Evolutionary conservation across 2,329 filamentous ascomycete genomes (phyloP).

Genomic region (Scopulariopsis brevicaulis): DNA sequence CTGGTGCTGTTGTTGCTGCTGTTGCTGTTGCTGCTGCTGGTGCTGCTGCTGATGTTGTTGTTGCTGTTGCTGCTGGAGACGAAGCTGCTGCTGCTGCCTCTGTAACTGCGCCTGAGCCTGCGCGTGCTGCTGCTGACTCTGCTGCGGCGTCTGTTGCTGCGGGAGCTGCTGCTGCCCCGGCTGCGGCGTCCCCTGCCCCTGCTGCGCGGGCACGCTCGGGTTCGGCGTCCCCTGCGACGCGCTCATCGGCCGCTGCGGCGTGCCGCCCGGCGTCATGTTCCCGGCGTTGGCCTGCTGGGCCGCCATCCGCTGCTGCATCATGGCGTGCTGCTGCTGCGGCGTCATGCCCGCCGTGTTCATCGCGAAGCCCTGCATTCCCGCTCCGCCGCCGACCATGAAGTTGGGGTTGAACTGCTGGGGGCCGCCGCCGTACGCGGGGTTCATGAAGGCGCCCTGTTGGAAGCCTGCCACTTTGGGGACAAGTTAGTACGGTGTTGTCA

Average conservation of each 20-base stretch:
- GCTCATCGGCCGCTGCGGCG: constrained; percentile 17
- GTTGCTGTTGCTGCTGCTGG: constrained; percentile 15
- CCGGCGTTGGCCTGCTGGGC: constrained; percentile 10
- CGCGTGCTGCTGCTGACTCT: constrained; percentile 12
- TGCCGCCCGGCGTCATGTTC: constrained; percentile 13
- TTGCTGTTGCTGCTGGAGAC: constrained; percentile 13
- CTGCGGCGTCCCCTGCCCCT: constrained; percentile 2
- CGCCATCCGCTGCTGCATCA: constrained; percentile 28
- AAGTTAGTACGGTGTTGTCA: not conserved
- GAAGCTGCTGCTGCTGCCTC: constrained; percentile 17
- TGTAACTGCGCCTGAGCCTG: constrained; percentile 15
- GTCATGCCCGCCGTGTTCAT: constrained; percentile 42
- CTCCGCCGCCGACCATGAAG: constrained; percentile 36
- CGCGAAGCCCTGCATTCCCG: constrained; percentile 38
- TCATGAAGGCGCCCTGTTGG: constrained; percentile 4
- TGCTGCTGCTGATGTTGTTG: constrained; percentile 15
- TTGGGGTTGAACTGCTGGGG: constrained; percentile 37
- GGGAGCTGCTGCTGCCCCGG: constrained; percentile 4
- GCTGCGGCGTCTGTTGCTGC: not conserved
- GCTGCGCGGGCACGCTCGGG: constrained; percentile 12
- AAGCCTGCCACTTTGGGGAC: not conserved
- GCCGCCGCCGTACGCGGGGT: constrained; percentile 38
- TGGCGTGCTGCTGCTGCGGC: constrained; percentile 30
- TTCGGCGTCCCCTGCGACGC: constrained; percentile 22
- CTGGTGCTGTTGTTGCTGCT: constrained; percentile 14